Evolutionary conservation across 2,329 filamentous ascomycete species (phyloP), one percentile per base, ranked within the genome.

Genomic region (Pyrenophora seminiperda): DNA sequence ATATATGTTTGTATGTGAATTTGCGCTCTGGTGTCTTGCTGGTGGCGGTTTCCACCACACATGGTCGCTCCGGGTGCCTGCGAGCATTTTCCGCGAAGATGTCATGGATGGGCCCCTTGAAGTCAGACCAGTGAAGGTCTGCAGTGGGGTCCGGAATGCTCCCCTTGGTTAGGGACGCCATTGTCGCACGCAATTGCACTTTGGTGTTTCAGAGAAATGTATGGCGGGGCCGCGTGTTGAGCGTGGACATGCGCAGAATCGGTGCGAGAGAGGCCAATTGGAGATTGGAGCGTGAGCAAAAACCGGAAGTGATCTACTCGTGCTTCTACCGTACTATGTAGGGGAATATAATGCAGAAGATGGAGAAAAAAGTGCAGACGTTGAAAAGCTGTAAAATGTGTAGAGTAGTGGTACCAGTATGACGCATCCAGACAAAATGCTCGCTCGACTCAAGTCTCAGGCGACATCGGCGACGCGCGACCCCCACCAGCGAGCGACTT

Each of bases 1-100:
- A 82, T 67, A 97, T 96, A 66, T 96, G 90, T 58, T 79, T 79
- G 73, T 97, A 97, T 18, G 86, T 93, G 73, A 94, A 97, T 40
- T 75, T 76, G 56, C 89, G 80, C 68, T 85, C 78, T 6, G 85
- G 80, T 2, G 79, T 77, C 22, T 66, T 73, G 41, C 63, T 70
- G 1, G 79, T 80, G 4, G 77, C 76, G 4, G 87, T 90, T 65
- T 89, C 87, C 2, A 88, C 79, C 3, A 90, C 85, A 62, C 87
- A 90, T 47, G 81, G 73, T 20, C 84, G 79, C 32, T 90, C 84
- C 1, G 91, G 91, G 65, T 89, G 80, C 54, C 76, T 80, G 66
- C 81, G 73, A 7, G 90, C 90, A 75, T 89, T 88, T 37, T 75
- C 72, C 47, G 77, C 75, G 65, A 91, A 91, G 56, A 86, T 83